Evolutionary conservation across 1,284 basidiomycete species (phyloP), one percentile per base, ranked within the genome.

Genomic region (Mycena citricolor): DNA sequence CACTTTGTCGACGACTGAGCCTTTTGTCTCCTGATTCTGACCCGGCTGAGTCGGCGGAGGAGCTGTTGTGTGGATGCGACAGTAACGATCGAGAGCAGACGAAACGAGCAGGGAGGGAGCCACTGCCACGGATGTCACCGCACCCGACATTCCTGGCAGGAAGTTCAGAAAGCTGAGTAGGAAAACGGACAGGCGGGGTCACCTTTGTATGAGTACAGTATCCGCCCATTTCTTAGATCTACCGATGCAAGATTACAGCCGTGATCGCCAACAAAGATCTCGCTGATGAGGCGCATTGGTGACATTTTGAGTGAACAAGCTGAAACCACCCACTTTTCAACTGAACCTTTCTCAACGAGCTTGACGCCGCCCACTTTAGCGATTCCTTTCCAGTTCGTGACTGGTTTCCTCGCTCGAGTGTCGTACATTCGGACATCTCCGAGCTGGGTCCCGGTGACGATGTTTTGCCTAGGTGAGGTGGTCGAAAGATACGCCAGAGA

Each of bases 391-490:
- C 85, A 88, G 52, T 86, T 77, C 16, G 79, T 72, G 5, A 85
- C 76, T 14, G 90, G 89, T 44, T 81, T 77, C 19, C 81, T 77
- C 22, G 81, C 83, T 34, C 90, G 79, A 3, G 83, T 89, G 59
- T 94, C 92, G 60, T 94, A 94, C 38, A 81, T 73, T 42, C 88
- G 76, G 3, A 94, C 69, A 52, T 85, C 77, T 8, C 92, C 92
- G 28, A 82, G 68, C 47, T 83, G 79, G 0, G 90, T 93, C 0
- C 92, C 92, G 11, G 81, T 78, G 7, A 86, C 67, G 13, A 94
- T 61, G 13, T 73, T 68, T n/a, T 65, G 64, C 32, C 51, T 60
- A 1, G 67, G 47, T 11, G 65, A 58, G n/a, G 66, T 53, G 4
- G 64, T 59, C 23, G 67, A 53, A 2, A 88, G 58, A 61, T 79